A percentile compares a stretch with the other conserved stretches of the same genome.
Conservation (phyloP, 306 rosid genomes). For the Albizia julibrissin region DNA sequence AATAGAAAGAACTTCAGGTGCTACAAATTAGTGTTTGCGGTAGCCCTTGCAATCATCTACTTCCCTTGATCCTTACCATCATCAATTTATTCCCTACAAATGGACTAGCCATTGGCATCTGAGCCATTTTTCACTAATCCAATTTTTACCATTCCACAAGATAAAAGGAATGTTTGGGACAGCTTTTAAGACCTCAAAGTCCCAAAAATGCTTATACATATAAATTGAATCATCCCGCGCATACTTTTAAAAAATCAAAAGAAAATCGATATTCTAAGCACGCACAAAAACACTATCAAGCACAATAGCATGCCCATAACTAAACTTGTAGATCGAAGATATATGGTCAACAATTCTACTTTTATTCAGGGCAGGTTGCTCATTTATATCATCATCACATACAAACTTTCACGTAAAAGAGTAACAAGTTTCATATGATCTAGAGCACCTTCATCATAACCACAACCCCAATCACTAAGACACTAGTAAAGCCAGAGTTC, state of each 20-base stretch:
- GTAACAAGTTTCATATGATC: constrained; percentile 23
- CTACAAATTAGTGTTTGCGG: neutral
- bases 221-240: no score
- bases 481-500: neutral
- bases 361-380: constrained; percentile 52
- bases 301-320: neutral
- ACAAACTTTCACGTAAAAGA: neutral
- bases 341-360: constrained; percentile 29
- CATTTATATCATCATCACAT: constrained; percentile 28
- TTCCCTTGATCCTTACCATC: neutral
- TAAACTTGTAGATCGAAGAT: neutral
- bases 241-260: no score
- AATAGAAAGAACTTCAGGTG: neutral
- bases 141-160: neutral
- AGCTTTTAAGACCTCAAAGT: no score
- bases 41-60: neutral
- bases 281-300: neutral
- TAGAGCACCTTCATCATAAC: constrained; percentile 20
- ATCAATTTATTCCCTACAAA: no score
- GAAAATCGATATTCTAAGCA: no score
- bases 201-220: no score
- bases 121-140: no score
- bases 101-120: no score
- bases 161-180: no score
- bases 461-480: constrained; percentile 36